Conservation (phyloP, 2,329 filamentous ascomycete species). For the Fusarium tuaranense region DNA sequence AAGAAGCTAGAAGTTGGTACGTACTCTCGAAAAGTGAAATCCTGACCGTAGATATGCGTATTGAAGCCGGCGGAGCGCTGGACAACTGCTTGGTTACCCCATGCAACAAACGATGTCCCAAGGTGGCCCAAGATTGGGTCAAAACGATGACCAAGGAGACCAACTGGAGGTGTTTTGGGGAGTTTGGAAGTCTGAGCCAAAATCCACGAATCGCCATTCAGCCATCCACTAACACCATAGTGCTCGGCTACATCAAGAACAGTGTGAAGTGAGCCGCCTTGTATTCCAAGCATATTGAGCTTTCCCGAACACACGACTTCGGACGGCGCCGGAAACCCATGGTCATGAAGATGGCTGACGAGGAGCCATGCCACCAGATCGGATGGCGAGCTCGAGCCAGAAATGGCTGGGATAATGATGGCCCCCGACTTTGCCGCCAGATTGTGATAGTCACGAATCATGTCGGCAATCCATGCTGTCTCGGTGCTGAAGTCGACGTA, state of each 20-base stretch:
- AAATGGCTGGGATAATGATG: background rate
- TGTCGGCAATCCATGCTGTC: slow-evolving; percentile 7
- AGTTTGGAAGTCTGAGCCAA: background rate
- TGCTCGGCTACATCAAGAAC: background rate
- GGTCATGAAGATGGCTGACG: background rate
- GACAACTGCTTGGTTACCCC: background rate
- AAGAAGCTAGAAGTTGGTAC: background rate
- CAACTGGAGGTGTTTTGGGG: background rate
- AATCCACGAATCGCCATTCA: background rate
- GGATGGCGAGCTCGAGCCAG: background rate
- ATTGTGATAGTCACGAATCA: background rate
- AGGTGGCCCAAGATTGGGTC: background rate
- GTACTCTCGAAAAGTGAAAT: background rate
- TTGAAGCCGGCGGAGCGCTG: background rate
- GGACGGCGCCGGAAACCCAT: background rate
- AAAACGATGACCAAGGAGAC: background rate
- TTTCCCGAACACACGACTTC: background rate
- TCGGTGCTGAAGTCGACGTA: slow-evolving; percentile 11
- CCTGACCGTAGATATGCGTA: background rate
- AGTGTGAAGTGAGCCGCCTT: background rate
- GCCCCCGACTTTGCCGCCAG: background rate
- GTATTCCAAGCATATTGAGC: background rate
- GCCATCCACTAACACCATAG: background rate
- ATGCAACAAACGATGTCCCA: background rate
- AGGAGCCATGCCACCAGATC: background rate